Evolutionary conservation across 2,329 filamentous ascomycete genomes (phyloP).

Genomic region (Cercospora janseana): DNA sequence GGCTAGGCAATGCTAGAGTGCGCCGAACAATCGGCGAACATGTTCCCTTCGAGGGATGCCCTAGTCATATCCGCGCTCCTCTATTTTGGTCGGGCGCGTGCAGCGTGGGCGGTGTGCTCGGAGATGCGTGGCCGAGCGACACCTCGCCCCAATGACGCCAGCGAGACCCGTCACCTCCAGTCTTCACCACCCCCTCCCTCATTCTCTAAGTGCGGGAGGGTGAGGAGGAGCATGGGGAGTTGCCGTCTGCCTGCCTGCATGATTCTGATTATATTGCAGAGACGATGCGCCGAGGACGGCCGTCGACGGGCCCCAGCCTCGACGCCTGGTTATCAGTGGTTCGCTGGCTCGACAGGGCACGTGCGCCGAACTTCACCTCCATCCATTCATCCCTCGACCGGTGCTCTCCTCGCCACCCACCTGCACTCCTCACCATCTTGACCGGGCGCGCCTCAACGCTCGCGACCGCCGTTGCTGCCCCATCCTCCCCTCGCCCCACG

Average conservation of each 20-base stretch:
- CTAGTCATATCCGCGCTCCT: slow-evolving; percentile 5
- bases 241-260: too few relatives aligned
- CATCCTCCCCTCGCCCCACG: background rate
- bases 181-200: background rate
- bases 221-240: too few relatives aligned
- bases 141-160: background rate
- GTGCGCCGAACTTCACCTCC: background rate
- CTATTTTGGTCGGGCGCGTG: slow-evolving; percentile 4
- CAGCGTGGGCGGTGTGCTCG: slow-evolving; percentile 8
- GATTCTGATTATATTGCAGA: too few relatives aligned
- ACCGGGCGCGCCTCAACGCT: background rate
- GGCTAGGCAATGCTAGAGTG: slow-evolving; percentile 3
- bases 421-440: background rate
- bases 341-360: background rate
- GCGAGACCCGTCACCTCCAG: background rate
- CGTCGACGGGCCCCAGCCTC: background rate
- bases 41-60: slow-evolving; percentile 19
- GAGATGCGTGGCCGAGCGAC: slow-evolving; percentile 9
- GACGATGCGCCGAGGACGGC: too few relatives aligned
- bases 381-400: background rate
- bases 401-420: background rate
- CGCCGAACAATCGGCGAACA: slow-evolving; percentile 21
- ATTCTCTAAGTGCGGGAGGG: too few relatives aligned
- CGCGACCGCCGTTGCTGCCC: too few relatives aligned
- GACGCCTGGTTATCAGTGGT: too few relatives aligned